A percentile compares a stretch with the other conserved stretches of the same genome.
Evolutionary conservation across 352 stramenopile species (phyloP).

Genomic region (Blastocystis sp.): DNA sequence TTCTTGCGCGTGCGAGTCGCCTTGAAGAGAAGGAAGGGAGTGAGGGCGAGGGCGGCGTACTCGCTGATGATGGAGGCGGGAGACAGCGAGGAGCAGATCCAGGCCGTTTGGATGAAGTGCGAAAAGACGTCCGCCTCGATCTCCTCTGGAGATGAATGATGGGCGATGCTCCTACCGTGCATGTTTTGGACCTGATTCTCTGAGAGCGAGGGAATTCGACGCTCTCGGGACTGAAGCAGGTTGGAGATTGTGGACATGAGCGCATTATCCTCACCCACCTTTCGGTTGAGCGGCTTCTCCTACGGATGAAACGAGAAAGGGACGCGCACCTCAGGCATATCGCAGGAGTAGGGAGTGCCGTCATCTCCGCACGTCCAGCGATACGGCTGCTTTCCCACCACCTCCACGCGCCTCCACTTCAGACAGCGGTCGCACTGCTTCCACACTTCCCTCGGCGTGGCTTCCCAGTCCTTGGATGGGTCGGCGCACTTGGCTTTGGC

Average conservation of each 20-base stretch:
- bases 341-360: background rate
- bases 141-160: background rate
- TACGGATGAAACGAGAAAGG: background rate
- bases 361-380: slow-evolving; percentile 46
- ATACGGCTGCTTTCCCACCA: background rate
- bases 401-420: slow-evolving; percentile 38
- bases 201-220: background rate
- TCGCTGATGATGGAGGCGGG: background rate
- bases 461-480: background rate
- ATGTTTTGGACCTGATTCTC: background rate
- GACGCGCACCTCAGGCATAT: slow-evolving; percentile 1
- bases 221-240: background rate
- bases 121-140: slow-evolving; percentile 20
- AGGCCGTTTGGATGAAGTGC: slow-evolving; percentile 36
- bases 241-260: background rate
- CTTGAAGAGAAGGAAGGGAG: background rate
- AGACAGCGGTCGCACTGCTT: slow-evolving; percentile 65
- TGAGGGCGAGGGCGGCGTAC: background rate
- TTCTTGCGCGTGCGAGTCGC: background rate
- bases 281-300: background rate
- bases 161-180: background rate
- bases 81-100: background rate
- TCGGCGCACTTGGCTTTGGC: background rate
- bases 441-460: background rate
- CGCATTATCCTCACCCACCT: background rate